These are phyloP conservation scores for Keithomyces neogunnii DNA, from an alignment of 2,329 filamentous ascomycete genomes.

Conservation along the genomic window DNA sequence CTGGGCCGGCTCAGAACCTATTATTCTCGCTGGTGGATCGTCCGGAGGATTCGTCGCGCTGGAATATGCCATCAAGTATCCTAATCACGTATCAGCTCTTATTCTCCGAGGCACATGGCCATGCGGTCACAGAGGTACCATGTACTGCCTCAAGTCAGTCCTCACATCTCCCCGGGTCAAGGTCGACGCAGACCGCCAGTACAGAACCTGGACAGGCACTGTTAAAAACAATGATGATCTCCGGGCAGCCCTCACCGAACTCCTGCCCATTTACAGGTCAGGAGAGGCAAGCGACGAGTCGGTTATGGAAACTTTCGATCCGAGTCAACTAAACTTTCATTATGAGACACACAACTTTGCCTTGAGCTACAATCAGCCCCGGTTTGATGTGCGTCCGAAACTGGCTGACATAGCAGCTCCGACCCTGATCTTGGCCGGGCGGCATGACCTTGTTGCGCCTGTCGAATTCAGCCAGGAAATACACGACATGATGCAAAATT, in stretches of 20 bases:
- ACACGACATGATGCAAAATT: constrained; percentile 7
- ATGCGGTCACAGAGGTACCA: constrained; percentile 7
- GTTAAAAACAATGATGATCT: constrained; percentile 11
- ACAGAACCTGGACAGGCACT: constrained; percentile 13
- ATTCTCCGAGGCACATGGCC: constrained; percentile 15
- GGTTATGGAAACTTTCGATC: not conserved
- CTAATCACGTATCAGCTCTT: constrained; percentile 11
- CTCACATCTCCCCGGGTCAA: constrained; percentile 9
- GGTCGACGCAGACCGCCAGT: constrained; percentile 11
- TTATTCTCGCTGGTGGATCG: constrained; percentile 15
- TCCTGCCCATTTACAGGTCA: constrained; percentile 12
- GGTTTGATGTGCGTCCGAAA: constrained; percentile 13
- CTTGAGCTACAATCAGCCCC: constrained; percentile 12
- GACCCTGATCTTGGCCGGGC: constrained; percentile 13
- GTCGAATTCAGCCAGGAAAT: constrained; percentile 14
- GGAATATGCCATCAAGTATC: constrained; percentile 14
- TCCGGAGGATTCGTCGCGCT: constrained; percentile 16
- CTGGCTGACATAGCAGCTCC: constrained; percentile 11
- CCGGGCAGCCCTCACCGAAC: constrained; percentile 9
- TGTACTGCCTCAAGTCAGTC: constrained; percentile 9
- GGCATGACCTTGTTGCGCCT: constrained; percentile 14
- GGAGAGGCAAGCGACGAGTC: not conserved
- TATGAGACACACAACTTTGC: constrained; percentile 16
- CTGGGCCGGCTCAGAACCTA: constrained; percentile 12
- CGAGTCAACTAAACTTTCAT: constrained; percentile 5